Conservation (phyloP, 495 filamentous ascomycete genomes). For the Viridothelium virens region DNA sequence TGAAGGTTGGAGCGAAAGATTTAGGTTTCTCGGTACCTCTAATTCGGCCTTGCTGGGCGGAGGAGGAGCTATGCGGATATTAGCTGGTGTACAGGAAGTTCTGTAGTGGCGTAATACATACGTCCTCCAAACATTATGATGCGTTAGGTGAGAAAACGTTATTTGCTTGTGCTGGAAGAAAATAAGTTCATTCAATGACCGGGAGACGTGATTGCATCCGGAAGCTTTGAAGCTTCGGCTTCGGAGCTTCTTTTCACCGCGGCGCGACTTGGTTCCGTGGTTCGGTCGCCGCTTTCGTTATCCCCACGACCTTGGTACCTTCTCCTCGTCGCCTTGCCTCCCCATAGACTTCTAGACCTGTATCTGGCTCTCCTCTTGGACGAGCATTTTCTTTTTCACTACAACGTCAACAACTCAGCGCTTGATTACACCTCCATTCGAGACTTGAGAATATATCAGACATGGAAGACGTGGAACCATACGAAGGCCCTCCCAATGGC, state of each 20-base stretch:
- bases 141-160: not conserved
- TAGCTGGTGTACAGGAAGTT: constrained; percentile 1
- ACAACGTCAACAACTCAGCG: no score
- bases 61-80: constrained; percentile 24
- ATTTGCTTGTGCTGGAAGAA: not conserved
- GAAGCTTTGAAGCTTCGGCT: no score
- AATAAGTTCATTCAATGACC: not conserved
- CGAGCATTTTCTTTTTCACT: not conserved
- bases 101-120: constrained; percentile 12
- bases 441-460: not conserved
- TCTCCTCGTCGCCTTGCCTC: not conserved
- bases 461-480: constrained; percentile 27
- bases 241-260: not conserved
- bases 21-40: not conserved
- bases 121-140: constrained; percentile 29
- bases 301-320: not conserved
- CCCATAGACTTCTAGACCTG: not conserved
- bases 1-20: not conserved
- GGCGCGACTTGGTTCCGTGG: not conserved
- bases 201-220: no score
- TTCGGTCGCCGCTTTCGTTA: not conserved
- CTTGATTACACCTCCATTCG: not conserved
- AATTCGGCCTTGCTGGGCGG: constrained; percentile 20
- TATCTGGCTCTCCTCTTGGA: not conserved
- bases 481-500: constrained; percentile 22